Evolutionary conservation across 2,329 filamentous ascomycete genomes (phyloP).

Genomic region (Apiospora malaysiana): DNA sequence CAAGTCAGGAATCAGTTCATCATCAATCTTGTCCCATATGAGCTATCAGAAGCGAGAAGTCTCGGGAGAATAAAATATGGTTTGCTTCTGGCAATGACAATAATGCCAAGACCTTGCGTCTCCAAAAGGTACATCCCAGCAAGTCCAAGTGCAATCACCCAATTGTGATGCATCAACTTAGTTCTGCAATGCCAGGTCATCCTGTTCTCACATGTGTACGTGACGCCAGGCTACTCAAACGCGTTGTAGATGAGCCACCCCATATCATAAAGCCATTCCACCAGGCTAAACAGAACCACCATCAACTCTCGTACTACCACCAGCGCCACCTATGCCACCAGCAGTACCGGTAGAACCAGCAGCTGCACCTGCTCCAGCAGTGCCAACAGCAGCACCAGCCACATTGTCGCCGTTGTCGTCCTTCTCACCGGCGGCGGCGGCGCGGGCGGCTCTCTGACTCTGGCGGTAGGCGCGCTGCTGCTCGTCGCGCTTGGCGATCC

Average conservation of each 20-base stretch:
- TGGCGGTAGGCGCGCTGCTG: neutral
- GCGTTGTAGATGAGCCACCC: neutral
- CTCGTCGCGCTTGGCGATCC: slow-evolving; percentile 35
- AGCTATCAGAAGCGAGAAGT: neutral
- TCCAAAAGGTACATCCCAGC: neutral
- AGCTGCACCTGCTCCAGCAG: neutral
- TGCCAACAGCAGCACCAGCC: neutral
- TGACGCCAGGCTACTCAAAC: neutral
- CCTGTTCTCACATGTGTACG: neutral
- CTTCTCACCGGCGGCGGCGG: neutral
- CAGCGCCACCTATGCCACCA: neutral
- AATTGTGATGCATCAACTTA: neutral
- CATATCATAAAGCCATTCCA: neutral
- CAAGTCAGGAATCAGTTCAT: neutral
- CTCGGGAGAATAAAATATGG: neutral
- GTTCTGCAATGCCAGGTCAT: too few relatives aligned
- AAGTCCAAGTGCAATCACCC: neutral
- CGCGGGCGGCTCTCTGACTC: neutral
- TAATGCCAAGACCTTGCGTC: too few relatives aligned
- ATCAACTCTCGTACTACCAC: neutral
- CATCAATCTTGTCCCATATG: neutral
- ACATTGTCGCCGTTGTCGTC: too few relatives aligned
- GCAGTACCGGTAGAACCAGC: neutral
- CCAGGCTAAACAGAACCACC: neutral
- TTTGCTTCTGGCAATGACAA: neutral